Evolutionary conservation across 331 rosid genomes (phyloP).

Genomic region (Acacia pycnantha): DNA sequence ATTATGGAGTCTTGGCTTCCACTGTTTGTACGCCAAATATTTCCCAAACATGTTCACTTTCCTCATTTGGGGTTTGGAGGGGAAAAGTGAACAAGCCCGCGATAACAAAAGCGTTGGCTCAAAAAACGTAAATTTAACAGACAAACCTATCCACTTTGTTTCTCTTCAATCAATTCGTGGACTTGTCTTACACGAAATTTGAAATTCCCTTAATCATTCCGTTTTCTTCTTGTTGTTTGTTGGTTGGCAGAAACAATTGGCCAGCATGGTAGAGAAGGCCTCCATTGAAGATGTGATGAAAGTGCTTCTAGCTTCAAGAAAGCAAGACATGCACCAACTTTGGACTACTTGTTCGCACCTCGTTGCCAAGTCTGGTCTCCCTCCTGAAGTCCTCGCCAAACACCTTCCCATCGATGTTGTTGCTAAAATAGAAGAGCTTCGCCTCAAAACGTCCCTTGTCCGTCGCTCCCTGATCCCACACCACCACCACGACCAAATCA

Average conservation of each 20-base stretch:
- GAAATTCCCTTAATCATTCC: neutral
- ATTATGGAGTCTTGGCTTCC: constrained; percentile 52
- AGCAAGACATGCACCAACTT: constrained; percentile 98
- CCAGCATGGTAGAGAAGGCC: constrained; percentile 95
- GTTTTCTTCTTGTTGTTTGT: neutral
- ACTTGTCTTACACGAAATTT: neutral
- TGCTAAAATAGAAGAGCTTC: constrained; percentile 89
- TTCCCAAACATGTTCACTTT: constrained; percentile 56
- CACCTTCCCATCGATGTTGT: constrained; percentile 88
- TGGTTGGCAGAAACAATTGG: constrained; percentile 73
- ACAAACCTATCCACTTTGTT: constrained; percentile 22
- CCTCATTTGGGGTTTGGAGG: constrained; percentile 57
- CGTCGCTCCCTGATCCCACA: constrained; percentile 61
- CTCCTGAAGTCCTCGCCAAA: constrained; percentile 83
- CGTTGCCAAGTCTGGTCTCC: constrained; percentile 90
- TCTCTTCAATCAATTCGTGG: neutral
- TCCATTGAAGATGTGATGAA: constrained; percentile 98
- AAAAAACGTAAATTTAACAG: neutral
- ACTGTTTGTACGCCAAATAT: constrained; percentile 45
- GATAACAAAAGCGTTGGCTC: neutral
- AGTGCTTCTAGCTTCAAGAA: constrained; percentile 89
- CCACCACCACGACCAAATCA: constrained; percentile 58
- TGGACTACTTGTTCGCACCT: constrained; percentile 96
- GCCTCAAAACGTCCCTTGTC: constrained; percentile 70
- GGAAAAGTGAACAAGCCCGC: constrained; percentile 33